phyloP scores from a whole-genome alignment of 345 rosid genomes.

The Hypericum perforatum region DNA sequence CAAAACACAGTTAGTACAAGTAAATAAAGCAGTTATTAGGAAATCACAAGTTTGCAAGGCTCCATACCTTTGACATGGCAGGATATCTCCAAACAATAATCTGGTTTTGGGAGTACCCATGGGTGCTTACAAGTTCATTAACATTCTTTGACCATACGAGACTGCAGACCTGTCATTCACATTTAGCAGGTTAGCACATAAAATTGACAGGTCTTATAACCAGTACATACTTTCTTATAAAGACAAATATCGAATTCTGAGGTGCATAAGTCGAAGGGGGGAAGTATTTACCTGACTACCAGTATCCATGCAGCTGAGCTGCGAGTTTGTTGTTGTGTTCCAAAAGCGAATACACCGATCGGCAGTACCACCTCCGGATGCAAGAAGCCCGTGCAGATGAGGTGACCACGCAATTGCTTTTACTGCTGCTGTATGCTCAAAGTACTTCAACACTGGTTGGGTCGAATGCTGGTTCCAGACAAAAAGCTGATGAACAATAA shows the following conservation, averaged over 20 bases:
- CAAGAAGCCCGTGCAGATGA: constrained; percentile 92
- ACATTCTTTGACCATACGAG: constrained; percentile 98
- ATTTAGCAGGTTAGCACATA: constrained; percentile 6
- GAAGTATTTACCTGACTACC: constrained; percentile 67
- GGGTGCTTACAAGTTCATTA: constrained; percentile 97
- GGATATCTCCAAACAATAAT: constrained; percentile 98
- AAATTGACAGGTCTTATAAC: no score
- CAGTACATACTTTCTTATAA: background rate
- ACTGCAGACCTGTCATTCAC: constrained; percentile 66
- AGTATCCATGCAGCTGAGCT: constrained; percentile 80
- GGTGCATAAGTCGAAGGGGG: background rate
- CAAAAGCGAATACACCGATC: constrained; percentile 96
- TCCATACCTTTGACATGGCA: constrained; percentile 81
- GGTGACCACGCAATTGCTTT: constrained; percentile 99
- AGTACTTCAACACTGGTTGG: constrained; percentile 78
- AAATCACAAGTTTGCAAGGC: background rate
- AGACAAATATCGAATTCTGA: background rate
- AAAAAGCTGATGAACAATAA: constrained; percentile 51
- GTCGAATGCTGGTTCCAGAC: constrained; percentile 97
- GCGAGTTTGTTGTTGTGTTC: constrained; percentile 92
- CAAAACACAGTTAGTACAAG: constrained; percentile 7
- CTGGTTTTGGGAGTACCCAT: constrained; percentile 98
- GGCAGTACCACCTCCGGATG: constrained; percentile 98
- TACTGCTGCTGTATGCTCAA: constrained; percentile 96
- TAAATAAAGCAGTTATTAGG: background rate